Evolutionary conservation across 306 rosid genomes (phyloP).

Genomic region (Rosa rugosa): DNA sequence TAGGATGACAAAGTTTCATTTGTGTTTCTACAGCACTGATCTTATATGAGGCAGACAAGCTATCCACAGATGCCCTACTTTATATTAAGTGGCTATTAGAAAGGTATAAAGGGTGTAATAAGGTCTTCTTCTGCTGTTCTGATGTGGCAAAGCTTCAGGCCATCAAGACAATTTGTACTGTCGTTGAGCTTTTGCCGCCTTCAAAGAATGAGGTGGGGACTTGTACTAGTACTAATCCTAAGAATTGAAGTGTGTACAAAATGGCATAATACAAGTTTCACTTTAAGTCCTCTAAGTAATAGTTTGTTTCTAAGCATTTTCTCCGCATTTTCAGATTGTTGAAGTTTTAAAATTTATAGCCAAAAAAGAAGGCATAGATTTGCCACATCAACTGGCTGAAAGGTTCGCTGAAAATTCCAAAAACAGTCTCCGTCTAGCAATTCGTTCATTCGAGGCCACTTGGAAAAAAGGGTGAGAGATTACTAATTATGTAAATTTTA

Average conservation of each 20-base stretch:
- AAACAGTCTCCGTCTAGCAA: constrained; percentile 71
- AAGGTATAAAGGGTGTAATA: constrained; percentile 58
- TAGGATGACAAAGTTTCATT: background rate
- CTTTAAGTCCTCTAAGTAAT: background rate
- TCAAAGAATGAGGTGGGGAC: constrained; percentile 58
- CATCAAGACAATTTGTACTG: constrained; percentile 56
- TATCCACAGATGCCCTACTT: constrained; percentile 60
- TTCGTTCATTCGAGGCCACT: constrained; percentile 86
- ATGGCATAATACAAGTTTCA: background rate
- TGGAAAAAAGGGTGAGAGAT: constrained; percentile 45
- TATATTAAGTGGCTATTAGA: constrained; percentile 80
- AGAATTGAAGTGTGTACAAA: background rate
- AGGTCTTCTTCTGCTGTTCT: constrained; percentile 83
- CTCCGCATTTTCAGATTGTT: constrained; percentile 45
- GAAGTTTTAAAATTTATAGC: constrained; percentile 60
- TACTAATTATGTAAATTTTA: background rate
- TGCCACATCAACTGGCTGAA: constrained; percentile 40
- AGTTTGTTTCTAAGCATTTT: background rate
- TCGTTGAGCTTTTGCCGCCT: constrained; percentile 60
- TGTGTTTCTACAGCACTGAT: constrained; percentile 50
- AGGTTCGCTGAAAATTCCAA: constrained; percentile 53
- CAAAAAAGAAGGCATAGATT: constrained; percentile 45
- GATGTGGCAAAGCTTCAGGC: constrained; percentile 71
- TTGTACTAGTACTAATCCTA: background rate
- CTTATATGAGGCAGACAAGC: constrained; percentile 65